Conservation (phyloP, 371 early-diverging fungal genomes). For the Mucor indicus region DNA sequence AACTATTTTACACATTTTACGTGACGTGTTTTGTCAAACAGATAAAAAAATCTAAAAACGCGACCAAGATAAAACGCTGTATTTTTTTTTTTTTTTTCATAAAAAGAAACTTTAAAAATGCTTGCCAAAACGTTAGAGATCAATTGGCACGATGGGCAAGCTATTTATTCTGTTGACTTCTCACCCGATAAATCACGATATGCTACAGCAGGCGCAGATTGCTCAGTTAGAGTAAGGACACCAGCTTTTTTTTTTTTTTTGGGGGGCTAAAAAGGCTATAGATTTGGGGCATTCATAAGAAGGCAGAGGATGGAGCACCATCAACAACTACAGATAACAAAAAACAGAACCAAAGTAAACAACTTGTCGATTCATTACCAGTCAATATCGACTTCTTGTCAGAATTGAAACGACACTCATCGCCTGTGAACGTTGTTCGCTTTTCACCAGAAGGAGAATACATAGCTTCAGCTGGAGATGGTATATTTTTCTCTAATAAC, state of each 20-base stretch:
- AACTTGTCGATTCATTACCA: conserved; percentile 41
- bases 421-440: conserved; percentile 93
- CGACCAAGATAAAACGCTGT: conserved; percentile 2
- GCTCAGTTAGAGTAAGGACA: conserved; percentile 80
- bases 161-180: conserved; percentile 91
- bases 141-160: conserved; percentile 92
- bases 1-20: no score
- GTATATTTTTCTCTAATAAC: conserved; percentile 31
- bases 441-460: conserved; percentile 78
- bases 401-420: conserved; percentile 81
- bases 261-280: conserved; percentile 13
- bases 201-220: conserved; percentile 92
- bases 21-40: background rate
- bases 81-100: conserved; percentile 1
- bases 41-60: background rate
- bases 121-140: conserved; percentile 72
- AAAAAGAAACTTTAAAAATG: background rate
- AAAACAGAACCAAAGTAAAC: conserved; percentile 3
- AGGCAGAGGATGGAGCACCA: conserved; percentile 10
- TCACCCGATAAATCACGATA: conserved; percentile 69
- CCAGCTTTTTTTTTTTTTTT: background rate
- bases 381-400: conserved; percentile 77
- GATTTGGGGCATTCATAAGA: conserved; percentile 65
- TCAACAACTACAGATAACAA: conserved; percentile 8
- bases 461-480: conserved; percentile 91